A percentile compares a stretch with the other conserved stretches of the same genome.
Evolutionary conservation across 2,329 filamentous ascomycete species (phyloP).

Genomic region (Botrytis cinerea): DNA sequence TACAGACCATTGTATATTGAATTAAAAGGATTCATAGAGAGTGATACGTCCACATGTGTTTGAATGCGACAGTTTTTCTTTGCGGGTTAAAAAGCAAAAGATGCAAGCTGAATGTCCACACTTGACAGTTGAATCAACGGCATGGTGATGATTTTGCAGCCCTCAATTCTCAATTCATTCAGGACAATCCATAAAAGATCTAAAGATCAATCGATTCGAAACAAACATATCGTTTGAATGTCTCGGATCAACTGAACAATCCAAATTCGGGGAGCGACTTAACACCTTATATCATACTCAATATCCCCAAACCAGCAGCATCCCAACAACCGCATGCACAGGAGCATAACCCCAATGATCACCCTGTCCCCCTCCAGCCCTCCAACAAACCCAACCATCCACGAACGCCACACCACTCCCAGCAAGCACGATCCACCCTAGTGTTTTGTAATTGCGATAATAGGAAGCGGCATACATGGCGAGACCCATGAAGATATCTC

Average conservation of each 20-base stretch:
- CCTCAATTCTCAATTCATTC: not conserved
- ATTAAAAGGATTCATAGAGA: not conserved
- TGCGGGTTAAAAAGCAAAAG: not conserved
- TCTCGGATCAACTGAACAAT: not conserved
- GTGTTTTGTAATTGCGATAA: conserved; percentile 44
- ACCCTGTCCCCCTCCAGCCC: conserved; percentile 47
- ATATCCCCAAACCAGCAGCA: not conserved
- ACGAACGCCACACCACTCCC: conserved; percentile 47
- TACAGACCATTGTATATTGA: not conserved
- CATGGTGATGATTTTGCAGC: not conserved
- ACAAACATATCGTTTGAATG: no score
- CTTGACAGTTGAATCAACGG: not conserved
- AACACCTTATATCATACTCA: not conserved
- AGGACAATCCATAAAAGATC: not conserved
- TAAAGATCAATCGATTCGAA: not conserved
- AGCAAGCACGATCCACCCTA: conserved; percentile 49
- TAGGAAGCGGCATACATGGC: conserved; percentile 44
- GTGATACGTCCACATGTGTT: not conserved
- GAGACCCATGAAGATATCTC: conserved; percentile 53
- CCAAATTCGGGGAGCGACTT: not conserved
- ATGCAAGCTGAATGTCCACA: not conserved
- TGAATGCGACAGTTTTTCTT: not conserved
- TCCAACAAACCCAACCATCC: conserved; percentile 49
- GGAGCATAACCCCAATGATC: conserved; percentile 45
- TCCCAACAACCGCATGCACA: not conserved